phyloP scores from a whole-genome alignment of 73 alveolate species.

The Uronychia binucleata region DNA sequence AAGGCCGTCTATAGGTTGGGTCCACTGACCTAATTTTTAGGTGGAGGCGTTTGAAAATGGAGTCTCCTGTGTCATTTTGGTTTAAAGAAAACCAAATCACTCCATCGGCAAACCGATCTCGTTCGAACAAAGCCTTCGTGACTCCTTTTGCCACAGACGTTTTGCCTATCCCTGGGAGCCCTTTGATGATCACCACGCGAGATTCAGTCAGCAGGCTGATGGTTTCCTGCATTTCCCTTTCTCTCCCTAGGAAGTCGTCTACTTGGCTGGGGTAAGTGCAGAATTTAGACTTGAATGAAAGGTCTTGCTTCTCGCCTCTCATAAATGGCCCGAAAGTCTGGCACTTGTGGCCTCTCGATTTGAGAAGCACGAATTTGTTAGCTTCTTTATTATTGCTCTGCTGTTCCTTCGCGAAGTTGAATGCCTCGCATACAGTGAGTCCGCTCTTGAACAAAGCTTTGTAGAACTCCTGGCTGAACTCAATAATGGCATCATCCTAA shows the following conservation, averaged over 20 bases:
- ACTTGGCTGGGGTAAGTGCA: slow-evolving; percentile 22
- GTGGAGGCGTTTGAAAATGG: slow-evolving; percentile 39
- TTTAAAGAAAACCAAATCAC: slow-evolving; percentile 32
- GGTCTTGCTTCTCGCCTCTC: slow-evolving; percentile 25
- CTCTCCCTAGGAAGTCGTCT: slow-evolving; percentile 61
- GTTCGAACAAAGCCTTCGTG: slow-evolving; percentile 23
- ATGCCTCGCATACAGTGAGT: slow-evolving; percentile 57
- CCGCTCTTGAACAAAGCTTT: slow-evolving; percentile 47
- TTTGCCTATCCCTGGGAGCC: slow-evolving; percentile 73
- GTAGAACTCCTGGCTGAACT: slow-evolving; percentile 48
- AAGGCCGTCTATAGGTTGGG: neutral
- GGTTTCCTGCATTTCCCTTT: slow-evolving; percentile 51
- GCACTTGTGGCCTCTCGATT: slow-evolving; percentile 36
- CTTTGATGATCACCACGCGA: slow-evolving; percentile 58
- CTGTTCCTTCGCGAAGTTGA: slow-evolving; percentile 47
- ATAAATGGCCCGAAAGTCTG: slow-evolving; percentile 39
- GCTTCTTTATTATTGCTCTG: slow-evolving; percentile 36
- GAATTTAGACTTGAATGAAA: slow-evolving; percentile 28
- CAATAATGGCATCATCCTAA: slow-evolving; percentile 51
- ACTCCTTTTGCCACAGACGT: slow-evolving; percentile 48
- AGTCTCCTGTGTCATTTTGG: slow-evolving; percentile 33
- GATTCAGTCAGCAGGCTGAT: slow-evolving; percentile 10
- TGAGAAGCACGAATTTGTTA: slow-evolving; percentile 35
- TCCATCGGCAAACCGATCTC: slow-evolving; percentile 53
- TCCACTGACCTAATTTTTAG: neutral